These are phyloP conservation scores for Mycena crocata DNA, from an alignment of 768 basidiomycete species.

Conservation along the genomic window DNA sequence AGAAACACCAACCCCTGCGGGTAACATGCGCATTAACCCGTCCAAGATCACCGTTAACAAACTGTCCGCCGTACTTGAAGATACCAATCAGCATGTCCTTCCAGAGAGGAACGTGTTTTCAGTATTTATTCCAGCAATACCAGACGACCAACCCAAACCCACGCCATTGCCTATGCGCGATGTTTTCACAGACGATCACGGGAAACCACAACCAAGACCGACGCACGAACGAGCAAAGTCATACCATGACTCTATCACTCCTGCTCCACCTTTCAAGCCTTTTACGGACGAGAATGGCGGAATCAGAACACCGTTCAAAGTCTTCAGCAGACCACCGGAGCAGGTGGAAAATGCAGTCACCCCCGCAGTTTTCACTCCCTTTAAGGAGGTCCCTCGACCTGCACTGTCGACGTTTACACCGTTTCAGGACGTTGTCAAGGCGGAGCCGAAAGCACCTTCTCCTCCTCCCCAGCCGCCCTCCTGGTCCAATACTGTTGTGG, in stretches of 20 bases:
- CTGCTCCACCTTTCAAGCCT: slow-evolving; percentile 34
- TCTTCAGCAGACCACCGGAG: slow-evolving; percentile 80
- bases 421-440: slow-evolving; percentile 45
- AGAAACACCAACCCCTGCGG: slow-evolving; percentile 50
- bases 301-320: slow-evolving; percentile 63
- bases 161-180: slow-evolving; percentile 34
- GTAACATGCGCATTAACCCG: slow-evolving; percentile 38
- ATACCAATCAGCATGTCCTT: slow-evolving; percentile 35
- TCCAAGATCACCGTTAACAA: slow-evolving; percentile 43
- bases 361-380: slow-evolving; percentile 54
- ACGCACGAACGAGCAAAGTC: slow-evolving; percentile 36
- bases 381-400: slow-evolving; percentile 43
- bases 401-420: slow-evolving; percentile 51
- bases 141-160: slow-evolving; percentile 46
- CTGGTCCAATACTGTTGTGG: slow-evolving; percentile 37
- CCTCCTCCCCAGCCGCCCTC: slow-evolving; percentile 34
- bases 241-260: slow-evolving; percentile 29
- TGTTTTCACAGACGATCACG: slow-evolving; percentile 36
- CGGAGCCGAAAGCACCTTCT: slow-evolving; percentile 39
- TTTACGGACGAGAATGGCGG: slow-evolving; percentile 51
- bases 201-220: slow-evolving; percentile 33
- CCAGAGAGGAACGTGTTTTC: slow-evolving; percentile 56
- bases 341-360: slow-evolving; percentile 52
- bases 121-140: slow-evolving; percentile 69
- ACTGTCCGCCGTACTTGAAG: slow-evolving; percentile 51